Base-by-base conservation (phyloP, 768 basidiomycete genomes). In the Boletus pseudo-olivaceus region DNA sequence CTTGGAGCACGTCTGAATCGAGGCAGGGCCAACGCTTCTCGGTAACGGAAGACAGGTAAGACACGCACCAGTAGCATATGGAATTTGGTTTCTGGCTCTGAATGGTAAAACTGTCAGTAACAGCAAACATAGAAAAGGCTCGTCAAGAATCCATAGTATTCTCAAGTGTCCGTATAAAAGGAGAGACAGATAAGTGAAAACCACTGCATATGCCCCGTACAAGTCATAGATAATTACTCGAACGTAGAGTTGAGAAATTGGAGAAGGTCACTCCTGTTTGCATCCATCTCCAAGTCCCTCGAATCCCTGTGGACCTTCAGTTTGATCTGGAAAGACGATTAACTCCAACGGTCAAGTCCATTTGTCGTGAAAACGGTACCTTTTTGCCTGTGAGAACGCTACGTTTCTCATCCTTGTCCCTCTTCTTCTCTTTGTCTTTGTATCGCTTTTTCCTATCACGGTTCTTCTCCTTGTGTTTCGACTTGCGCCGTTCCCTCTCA, bases 371-470 rank as follows among this genome's bases (percentile, higher is more conserved):
- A 14, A 11, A 32, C 3, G 53, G 48, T 26, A 80, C 82, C 80
- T 82, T 84, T 62, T 84, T 84, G 1, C 83, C 83, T 4, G 83
- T 85, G 55, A 85, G 59, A 29, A 82, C 71, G 58, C 83, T 85
- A 20, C 82, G 72, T 42, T 76, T 70, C 53, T 81, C 81, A 15
- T 78, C 77, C 54, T 72, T 71, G 37, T 73, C 73, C 46, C 68
- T 75, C 29, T 72, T 69, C 53, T 55, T 71, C 27, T 67, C 65
- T 34, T 67, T 72, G 7, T 70, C 66, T 48, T 65, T 71, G 58
- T 72, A 71, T 17, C 74, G 73, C 57, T 64, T 75, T 56, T 70
- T 76, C 62, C 64, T 73, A 30, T 72, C 71, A 53, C 60, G 72
- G 2, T 65, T 65, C 49, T 64, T 68, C 23, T 65, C 63, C 54